phyloP scores from a whole-genome alignment of 1,139 yeast species.

The Meyerozyma carpophila region DNA sequence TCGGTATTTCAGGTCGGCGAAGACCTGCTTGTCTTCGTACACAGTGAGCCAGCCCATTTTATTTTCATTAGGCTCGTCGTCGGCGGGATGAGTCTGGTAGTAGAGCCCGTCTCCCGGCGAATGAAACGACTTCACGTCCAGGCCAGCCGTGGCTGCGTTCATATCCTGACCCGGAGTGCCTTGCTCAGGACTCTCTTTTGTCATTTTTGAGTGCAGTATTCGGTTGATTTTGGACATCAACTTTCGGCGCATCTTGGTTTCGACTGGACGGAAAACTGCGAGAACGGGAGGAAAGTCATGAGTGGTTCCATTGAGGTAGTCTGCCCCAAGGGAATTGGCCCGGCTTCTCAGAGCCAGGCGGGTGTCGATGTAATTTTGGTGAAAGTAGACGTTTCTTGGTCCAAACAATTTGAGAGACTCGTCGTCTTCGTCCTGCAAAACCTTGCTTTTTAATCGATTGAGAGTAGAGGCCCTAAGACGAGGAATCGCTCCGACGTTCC shows the following conservation, averaged over 20 bases:
- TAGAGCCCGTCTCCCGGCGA: constrained; percentile 54
- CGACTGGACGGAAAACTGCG: constrained; percentile 52
- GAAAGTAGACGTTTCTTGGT: constrained; percentile 17
- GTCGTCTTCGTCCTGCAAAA: constrained; percentile 4
- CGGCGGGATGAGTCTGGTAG: constrained; percentile 39
- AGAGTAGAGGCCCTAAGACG: constrained; percentile 19
- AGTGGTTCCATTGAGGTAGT: constrained; percentile 16
- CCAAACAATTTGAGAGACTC: constrained; percentile 13
- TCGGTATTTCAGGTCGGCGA: constrained; percentile 14
- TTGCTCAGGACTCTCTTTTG: constrained; percentile 4
- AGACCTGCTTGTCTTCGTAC: constrained; percentile 38
- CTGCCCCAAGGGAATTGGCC: constrained; percentile 13
- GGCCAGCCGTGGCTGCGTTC: constrained; percentile 16
- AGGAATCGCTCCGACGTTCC: constrained; percentile 47
- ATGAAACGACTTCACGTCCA: constrained; percentile 31
- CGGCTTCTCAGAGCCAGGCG: background rate
- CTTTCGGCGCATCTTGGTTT: constrained; percentile 36
- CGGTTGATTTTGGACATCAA: constrained; percentile 23
- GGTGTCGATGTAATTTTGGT: constrained; percentile 14
- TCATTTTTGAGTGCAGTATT: constrained; percentile 4
- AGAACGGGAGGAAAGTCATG: constrained; percentile 34
- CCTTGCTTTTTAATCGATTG: constrained; percentile 7
- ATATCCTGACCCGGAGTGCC: constrained; percentile 23
- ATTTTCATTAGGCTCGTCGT: constrained; percentile 55
- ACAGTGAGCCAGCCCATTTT: constrained; percentile 63